Conservation (phyloP, 352 stramenopile genomes). For the Globisporangium radiosum region DNA sequence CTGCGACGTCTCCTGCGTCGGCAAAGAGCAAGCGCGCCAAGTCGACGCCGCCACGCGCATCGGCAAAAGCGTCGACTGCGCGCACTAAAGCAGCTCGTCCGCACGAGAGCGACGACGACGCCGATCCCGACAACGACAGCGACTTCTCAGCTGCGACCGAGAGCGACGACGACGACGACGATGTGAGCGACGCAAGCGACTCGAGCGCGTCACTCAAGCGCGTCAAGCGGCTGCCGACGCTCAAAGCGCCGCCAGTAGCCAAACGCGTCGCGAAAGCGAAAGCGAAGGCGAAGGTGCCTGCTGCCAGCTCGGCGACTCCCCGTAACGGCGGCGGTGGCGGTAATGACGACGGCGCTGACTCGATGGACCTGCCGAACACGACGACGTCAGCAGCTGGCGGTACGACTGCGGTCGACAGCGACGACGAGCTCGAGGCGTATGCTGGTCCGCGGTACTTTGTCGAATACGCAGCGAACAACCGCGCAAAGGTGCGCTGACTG, state of each 20-base stretch:
- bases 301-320: not conserved
- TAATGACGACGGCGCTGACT: constrained; percentile 25
- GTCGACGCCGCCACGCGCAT: not conserved
- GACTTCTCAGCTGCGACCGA: constrained; percentile 28
- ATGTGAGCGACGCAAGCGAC: constrained; percentile 17
- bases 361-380: constrained; percentile 23
- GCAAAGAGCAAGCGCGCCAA: constrained; percentile 8
- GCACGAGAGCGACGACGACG: constrained; percentile 20
- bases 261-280: constrained; percentile 4
- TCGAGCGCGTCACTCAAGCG: constrained; percentile 23
- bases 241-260: constrained; percentile 2
- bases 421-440: constrained; percentile 38
- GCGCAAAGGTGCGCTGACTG: constrained; percentile 38
- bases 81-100: not conserved
- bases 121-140: constrained; percentile 24
- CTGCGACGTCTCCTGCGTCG: constrained; percentile 12
- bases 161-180: constrained; percentile 20
- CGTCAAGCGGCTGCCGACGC: constrained; percentile 14
- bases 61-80: not conserved
- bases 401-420: constrained; percentile 19
- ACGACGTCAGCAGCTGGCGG: not conserved
- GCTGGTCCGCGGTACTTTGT: constrained; percentile 50
- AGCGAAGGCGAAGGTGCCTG: constrained; percentile 8
- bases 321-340: not conserved
- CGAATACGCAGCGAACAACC: constrained; percentile 55